These are phyloP conservation scores for Geotrichum bryndzae DNA, from an alignment of 1,139 yeast genomes.

Conservation along the genomic window DNA sequence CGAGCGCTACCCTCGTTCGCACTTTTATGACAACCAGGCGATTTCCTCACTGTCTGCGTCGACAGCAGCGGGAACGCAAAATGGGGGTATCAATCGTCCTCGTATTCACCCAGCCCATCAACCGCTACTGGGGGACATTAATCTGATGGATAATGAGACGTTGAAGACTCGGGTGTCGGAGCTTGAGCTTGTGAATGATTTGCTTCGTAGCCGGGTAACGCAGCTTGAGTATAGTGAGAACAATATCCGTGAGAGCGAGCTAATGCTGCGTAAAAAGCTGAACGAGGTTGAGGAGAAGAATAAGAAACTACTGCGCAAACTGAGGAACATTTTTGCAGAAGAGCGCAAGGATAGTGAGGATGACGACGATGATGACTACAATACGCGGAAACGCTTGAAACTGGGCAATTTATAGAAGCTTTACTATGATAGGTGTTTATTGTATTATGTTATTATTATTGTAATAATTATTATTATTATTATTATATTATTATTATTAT, in stretches of 20 bases:
- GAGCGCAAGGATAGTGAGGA: constrained; percentile 1
- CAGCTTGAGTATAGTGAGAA: constrained; percentile 61
- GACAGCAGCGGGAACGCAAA: background rate
- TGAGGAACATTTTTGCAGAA: constrained; percentile 2
- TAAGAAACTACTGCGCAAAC: constrained; percentile 8
- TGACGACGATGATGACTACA: background rate
- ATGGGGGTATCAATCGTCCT: constrained; percentile 13
- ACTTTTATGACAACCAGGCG: background rate
- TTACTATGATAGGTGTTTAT: background rate
- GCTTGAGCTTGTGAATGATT: constrained; percentile 79
- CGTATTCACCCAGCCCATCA: constrained; percentile 1
- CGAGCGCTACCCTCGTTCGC: background rate
- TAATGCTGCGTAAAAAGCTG: constrained; percentile 23
- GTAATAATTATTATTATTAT: background rate
- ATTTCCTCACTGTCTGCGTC: background rate
- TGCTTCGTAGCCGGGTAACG: constrained; percentile 69
- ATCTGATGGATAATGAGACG: background rate
- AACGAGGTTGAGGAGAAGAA: constrained; percentile 23
- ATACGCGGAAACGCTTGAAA: background rate
- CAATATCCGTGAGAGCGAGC: constrained; percentile 27
- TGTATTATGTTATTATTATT: background rate
- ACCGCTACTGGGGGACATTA: background rate
- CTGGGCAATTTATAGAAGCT: background rate
- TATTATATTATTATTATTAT: no score
- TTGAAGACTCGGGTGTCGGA: constrained; percentile 37